Conservation (phyloP, 192 early-diverging fungal species). For the Backusella sp. region DNA sequence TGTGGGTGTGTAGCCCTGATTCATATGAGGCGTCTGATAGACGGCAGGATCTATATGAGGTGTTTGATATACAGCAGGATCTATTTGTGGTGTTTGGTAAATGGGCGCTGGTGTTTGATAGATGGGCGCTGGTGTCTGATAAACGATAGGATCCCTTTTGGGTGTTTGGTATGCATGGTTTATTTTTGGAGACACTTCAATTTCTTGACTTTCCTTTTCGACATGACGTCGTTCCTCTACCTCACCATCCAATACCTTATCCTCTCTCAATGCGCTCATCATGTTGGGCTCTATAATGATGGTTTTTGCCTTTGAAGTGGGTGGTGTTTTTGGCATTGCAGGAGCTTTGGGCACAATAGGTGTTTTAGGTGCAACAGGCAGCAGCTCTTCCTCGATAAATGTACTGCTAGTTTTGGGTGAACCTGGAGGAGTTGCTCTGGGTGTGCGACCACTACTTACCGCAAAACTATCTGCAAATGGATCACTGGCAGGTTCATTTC, state of each 20-base stretch:
- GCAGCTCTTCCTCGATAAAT: neutral
- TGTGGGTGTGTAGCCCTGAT: neutral
- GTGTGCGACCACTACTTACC: neutral
- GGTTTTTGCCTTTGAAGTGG: neutral
- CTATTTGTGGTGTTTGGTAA: neutral
- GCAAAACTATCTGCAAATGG: slow-evolving; percentile 17
- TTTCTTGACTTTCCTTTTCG: slow-evolving; percentile 6
- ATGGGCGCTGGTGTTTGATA: neutral
- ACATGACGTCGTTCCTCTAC: neutral
- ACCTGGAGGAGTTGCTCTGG: neutral
- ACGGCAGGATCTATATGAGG: neutral
- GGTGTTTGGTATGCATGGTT: slow-evolving; percentile 1
- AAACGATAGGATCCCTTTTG: neutral
- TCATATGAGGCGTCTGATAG: neutral
- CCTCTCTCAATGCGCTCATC: neutral
- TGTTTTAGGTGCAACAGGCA: neutral
- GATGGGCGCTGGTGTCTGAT: neutral
- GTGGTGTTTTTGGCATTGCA: neutral
- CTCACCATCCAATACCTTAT: neutral
- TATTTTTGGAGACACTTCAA: neutral
- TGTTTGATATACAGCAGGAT: neutral
- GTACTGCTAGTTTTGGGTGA: neutral
- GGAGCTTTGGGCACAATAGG: neutral
- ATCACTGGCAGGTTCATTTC: neutral
- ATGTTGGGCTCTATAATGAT: neutral